Base-by-base conservation (phyloP, 495 filamentous ascomycete species). In the Clohesyomyces aquaticus region DNA sequence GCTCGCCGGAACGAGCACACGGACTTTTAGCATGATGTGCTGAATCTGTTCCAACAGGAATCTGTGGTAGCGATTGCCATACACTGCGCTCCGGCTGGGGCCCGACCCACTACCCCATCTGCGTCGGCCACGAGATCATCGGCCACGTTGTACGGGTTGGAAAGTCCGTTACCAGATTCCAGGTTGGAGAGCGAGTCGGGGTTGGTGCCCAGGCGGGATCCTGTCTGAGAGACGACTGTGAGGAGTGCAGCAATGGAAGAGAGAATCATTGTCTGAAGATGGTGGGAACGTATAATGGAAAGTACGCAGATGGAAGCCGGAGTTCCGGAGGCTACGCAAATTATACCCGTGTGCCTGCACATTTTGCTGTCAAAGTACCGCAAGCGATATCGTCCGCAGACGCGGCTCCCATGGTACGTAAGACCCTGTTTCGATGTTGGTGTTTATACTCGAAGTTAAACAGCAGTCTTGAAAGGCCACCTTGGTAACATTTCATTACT, bases 121-220 rank as follows among this genome's bases (percentile, higher is more conserved):
- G 85, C 61, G 88, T 90, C 19, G 91, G 90, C 49, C 91, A 94
- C 76, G 92, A 96, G 71, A 92, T 96, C 48, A 83, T 93, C 65
- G 92, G 92, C 25, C 85, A 77, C 32, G 88, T 86, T 1, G 84
- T 90, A 26, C 85, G 85, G 26, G 80, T 93, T 22, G 92, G 91
- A 25, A 79, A 75, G 32, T 78, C 85, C 29, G 86, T 80, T 10
- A 85, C 85, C 50, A 78, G 72, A 4, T 74, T 95, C 72, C 85
- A 87, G 29, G 66, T 90, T 50, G 92, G 92, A 27, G 91, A 96
- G 71, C 85, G 91, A 35, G 90, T 94, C 32, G 93, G 93, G 43
- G 83, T 96, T 19, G 92, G 93, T 57, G 91, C 92, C 2, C 91
- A 96, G 75, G 82, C 80, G 51, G 75, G 75, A 50, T 84, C 87